A percentile compares a stretch with the other conserved stretches of the same genome.
Evolutionary conservation across 73 alveolate genomes (phyloP).

Genomic region (Paramecium sexaurelia): DNA sequence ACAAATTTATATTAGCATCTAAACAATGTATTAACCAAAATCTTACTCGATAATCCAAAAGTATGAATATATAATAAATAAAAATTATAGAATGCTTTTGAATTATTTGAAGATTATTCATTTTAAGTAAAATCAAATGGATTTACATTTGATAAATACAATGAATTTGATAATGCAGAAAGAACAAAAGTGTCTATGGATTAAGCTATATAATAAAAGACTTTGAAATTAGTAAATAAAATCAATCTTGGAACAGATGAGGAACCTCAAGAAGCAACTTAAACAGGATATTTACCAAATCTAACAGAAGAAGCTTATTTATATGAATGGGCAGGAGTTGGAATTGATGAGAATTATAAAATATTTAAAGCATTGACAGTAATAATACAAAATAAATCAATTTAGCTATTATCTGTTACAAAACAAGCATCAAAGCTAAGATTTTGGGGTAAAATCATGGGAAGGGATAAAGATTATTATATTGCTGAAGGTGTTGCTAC

Average conservation of each 20-base stretch:
- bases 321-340: conserved; percentile 90
- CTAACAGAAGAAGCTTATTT: conserved; percentile 72
- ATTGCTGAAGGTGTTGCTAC: conserved; percentile 91
- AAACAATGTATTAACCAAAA: conserved; percentile 42
- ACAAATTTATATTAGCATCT: conserved; percentile 44
- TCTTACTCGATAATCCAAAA: conserved; percentile 46
- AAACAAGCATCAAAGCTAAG: conserved; percentile 76
- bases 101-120: conserved; percentile 60
- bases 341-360: conserved; percentile 85
- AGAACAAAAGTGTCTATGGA: background rate
- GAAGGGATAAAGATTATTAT: conserved; percentile 92
- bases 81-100: conserved; percentile 27
- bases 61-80: background rate
- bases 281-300: conserved; percentile 76
- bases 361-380: conserved; percentile 66
- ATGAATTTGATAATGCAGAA: conserved; percentile 49
- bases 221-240: background rate
- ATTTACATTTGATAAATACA: background rate
- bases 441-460: conserved; percentile 95
- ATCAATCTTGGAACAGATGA: conserved; percentile 52
- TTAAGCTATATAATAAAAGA: background rate
- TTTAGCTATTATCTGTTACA: conserved; percentile 71
- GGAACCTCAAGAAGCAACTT: conserved; percentile 61
- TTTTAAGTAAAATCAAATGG: conserved; percentile 30
- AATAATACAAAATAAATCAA: background rate